Base-by-base conservation (phyloP, 352 stramenopile genomes). In the Aphanomyces astaci region DNA sequence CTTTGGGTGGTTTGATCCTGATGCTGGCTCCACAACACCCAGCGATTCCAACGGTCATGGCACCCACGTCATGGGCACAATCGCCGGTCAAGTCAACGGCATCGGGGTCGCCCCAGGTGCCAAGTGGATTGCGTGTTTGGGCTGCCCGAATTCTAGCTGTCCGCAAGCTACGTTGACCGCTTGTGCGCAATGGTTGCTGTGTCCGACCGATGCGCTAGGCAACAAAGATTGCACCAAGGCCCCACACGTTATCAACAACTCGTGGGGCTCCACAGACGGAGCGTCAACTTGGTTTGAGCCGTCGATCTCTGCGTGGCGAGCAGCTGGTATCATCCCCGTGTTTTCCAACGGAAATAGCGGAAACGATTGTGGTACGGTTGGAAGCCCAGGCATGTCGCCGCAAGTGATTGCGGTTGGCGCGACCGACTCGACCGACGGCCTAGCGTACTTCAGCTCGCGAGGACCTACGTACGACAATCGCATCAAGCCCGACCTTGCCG, bases 201-300 rank as follows among this genome's bases (percentile, higher is more conserved):
- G 80, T 60, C 80, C 80, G 11, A 82, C 73, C 2, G 76, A 86
- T 52, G 76, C 73, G 45, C 73, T 79, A 32, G 80, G 78, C 36
- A 73, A 77, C 63, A 82, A 84, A 62, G 73, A 86, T 36, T 72
- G 77, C 30, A 71, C 73, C 7, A 83, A 85, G 68, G 75, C 74
- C 9, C 78, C 79, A n/a, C 75, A 85, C 49, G 75, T 87, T 22
- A 73, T 87, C 72, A 87, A 82, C 72, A 84, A 84, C 63, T 84
- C 76, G 54, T 87, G 79, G 79, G 24, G 68, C 5, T 31, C 57
- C 52, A 43, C 59, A 25, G 43, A 59, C 36, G 63, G 66, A 2
- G 52, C 4, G 60, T 73, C 31, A 32, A 72, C 24, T 70, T 71
- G 0, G 55, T 64, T 3, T 77, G 46, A 75, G 17, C 65, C 64